phyloP scores from a whole-genome alignment of 2,329 filamentous ascomycete genomes.

The Aspergillus clavatus region DNA sequence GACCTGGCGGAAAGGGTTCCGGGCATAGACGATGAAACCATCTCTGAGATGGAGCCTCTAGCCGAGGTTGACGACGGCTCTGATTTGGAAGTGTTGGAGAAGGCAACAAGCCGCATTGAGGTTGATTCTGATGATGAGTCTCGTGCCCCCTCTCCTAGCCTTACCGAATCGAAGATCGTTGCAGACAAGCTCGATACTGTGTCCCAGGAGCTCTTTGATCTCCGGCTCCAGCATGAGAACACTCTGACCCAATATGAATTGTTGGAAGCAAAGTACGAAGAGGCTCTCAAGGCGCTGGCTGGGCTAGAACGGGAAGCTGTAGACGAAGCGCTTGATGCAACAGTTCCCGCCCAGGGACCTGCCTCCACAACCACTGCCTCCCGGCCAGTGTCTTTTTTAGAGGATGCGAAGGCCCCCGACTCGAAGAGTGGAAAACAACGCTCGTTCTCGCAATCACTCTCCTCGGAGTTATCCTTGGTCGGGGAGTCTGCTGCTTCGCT shows the following conservation, averaged over 20 bases:
- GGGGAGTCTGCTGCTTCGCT: constrained; percentile 66
- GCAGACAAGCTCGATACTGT: constrained; percentile 89
- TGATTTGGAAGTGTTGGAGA: constrained; percentile 36
- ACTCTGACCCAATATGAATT: constrained; percentile 75
- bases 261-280: constrained; percentile 84
- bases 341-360: constrained; percentile 39
- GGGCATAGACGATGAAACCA: constrained; percentile 23
- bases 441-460: constrained; percentile 85
- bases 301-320: constrained; percentile 75
- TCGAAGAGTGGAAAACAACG: constrained; percentile 63
- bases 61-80: constrained; percentile 25
- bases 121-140: constrained; percentile 17
- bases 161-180: constrained; percentile 78
- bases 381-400: constrained; percentile 79
- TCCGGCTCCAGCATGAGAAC: constrained; percentile 83
- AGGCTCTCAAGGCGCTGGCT: constrained; percentile 73
- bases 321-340: constrained; percentile 68
- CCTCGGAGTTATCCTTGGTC: constrained; percentile 86
- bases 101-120: constrained; percentile 26
- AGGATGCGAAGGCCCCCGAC: constrained; percentile 65
- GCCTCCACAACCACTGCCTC: constrained; percentile 36
- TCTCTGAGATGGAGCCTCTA: constrained; percentile 13
- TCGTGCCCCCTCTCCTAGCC: constrained; percentile 55
- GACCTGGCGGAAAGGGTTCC: constrained; percentile 32
- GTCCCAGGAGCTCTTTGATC: constrained; percentile 83